phyloP scores from a whole-genome alignment of 345 rosid genomes.

The Eucalyptus shirleyi region DNA sequence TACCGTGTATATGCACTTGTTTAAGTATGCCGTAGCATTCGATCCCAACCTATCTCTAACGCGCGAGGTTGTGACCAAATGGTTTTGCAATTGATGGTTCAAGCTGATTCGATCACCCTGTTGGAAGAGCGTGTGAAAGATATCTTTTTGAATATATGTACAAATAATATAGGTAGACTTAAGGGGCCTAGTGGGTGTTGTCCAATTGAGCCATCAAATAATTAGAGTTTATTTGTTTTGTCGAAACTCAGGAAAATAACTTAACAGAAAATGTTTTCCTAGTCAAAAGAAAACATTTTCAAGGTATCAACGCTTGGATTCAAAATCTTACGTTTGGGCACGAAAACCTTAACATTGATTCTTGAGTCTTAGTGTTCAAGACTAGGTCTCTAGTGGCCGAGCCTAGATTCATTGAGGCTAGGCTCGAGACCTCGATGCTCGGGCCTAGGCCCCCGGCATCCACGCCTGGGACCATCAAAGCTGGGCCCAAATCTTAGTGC shows the following conservation, averaged over 20 bases:
- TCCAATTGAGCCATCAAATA: not conserved
- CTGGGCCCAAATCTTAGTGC: not conserved
- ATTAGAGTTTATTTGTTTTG: not conserved
- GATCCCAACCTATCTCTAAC: not conserved
- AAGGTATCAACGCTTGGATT: no score
- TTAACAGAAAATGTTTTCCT: no score
- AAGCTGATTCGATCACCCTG: constrained; percentile 1
- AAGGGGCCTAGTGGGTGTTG: not conserved
- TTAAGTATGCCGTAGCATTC: not conserved
- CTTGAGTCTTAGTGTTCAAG: not conserved
- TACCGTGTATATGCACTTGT: constrained; percentile 13
- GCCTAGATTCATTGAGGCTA: not conserved
- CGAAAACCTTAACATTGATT: not conserved
- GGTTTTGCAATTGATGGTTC: not conserved
- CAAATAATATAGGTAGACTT: not conserved
- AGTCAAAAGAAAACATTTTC: no score
- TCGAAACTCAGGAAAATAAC: no score
- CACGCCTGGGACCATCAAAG: not conserved
- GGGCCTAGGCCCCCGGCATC: not conserved
- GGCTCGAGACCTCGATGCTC: not conserved
- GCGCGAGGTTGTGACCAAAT: not conserved
- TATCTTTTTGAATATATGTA: not conserved
- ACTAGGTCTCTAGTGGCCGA: not conserved
- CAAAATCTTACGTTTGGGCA: not conserved
- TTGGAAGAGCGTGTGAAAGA: not conserved